phyloP scores from a whole-genome alignment of 148 eudicot genomes.

The Chenopodium album region DNA sequence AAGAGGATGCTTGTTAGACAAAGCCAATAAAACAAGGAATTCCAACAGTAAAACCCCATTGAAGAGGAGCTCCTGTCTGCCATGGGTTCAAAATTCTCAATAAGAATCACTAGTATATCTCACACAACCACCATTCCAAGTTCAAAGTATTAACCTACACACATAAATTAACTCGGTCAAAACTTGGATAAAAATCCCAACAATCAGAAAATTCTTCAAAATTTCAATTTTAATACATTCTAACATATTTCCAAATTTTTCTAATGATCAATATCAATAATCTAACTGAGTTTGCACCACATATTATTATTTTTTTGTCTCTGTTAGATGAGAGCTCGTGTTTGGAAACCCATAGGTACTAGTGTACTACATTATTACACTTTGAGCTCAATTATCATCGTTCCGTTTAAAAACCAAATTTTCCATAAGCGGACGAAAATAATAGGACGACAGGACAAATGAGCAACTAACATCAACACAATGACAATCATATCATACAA shows the following conservation, averaged over 20 bases:
- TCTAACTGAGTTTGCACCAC: too few relatives aligned
- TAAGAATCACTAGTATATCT: not conserved
- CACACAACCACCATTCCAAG: constrained; percentile 1
- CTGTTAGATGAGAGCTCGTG: too few relatives aligned
- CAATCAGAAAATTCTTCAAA: too few relatives aligned
- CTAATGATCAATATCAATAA: too few relatives aligned
- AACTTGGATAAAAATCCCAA: not conserved
- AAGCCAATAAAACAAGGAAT: constrained; percentile 53
- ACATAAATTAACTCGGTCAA: not conserved
- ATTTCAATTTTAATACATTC: not conserved
- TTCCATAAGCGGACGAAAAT: not conserved
- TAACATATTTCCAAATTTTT: not conserved
- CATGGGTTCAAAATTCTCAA: constrained; percentile 29
- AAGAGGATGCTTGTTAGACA: constrained; percentile 53
- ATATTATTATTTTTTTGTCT: too few relatives aligned
- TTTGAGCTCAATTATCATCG: not conserved
- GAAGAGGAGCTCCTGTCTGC: constrained; percentile 49
- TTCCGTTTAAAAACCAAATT: not conserved
- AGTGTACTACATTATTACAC: not conserved
- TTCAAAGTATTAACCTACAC: not conserved
- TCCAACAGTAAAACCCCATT: constrained; percentile 44
- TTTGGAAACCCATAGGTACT: too few relatives aligned
- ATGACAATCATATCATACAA: not conserved
- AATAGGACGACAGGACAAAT: not conserved
- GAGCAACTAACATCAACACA: not conserved